phyloP scores from a whole-genome alignment of 1,284 basidiomycete species.

The Cryptococcus sp. region DNA sequence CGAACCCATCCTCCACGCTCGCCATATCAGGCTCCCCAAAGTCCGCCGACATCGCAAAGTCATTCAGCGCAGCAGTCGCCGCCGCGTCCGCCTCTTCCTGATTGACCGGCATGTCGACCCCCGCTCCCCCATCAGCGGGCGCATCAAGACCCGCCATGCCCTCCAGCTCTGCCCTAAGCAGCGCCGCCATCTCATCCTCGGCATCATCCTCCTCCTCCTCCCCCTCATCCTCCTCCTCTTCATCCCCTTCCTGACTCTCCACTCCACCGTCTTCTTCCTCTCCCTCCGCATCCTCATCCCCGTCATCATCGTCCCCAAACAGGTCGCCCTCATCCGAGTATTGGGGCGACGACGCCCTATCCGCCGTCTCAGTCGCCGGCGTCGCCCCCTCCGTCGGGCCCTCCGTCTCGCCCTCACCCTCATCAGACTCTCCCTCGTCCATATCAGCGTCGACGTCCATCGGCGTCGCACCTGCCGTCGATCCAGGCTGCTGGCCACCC shows the following conservation, averaged over 20 bases:
- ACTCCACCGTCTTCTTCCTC: conserved; percentile 27
- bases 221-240: conserved; percentile 19
- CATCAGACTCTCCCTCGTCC: conserved; percentile 48
- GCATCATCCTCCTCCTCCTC: conserved; percentile 23
- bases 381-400: conserved; percentile 6
- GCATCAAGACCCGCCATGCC: conserved; percentile 44
- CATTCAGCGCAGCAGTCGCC: conserved; percentile 22
- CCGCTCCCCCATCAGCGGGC: conserved; percentile 3
- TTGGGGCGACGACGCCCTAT: conserved; percentile 5
- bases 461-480: conserved; percentile 47
- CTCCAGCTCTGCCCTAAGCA: conserved; percentile 32
- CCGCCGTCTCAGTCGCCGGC: conserved; percentile 1
- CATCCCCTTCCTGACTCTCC: conserved; percentile 10
- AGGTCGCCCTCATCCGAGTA: conserved; percentile 22
- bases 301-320: conserved; percentile 18
- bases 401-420: conserved; percentile 17
- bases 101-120: conserved; percentile 4
- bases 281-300: conserved; percentile 22
- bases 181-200: conserved; percentile 42
- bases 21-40: conserved; percentile 5
- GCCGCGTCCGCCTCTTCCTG: conserved; percentile 8
- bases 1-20: neutral
- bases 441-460: conserved; percentile 30
- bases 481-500: conserved; percentile 7
- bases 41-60: conserved; percentile 10